phyloP scores from a whole-genome alignment of 73 alveolate species.

The Diophrys appendiculata region DNA sequence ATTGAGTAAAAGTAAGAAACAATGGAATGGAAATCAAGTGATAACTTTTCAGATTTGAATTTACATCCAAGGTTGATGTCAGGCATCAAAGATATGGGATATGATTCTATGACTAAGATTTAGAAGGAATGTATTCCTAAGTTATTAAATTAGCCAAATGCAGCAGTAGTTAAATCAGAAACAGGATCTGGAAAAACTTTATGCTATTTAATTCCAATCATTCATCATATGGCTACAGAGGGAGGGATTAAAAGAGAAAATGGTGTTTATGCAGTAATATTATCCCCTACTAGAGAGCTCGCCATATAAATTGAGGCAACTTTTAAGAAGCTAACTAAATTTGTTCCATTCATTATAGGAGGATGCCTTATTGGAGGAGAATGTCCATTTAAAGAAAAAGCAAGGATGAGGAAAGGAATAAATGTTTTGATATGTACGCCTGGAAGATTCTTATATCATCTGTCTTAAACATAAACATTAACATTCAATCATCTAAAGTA shows the following conservation, averaged over 20 bases:
- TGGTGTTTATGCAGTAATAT: slow-evolving; percentile 85
- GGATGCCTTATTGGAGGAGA: slow-evolving; percentile 95
- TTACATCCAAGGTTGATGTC: slow-evolving; percentile 69
- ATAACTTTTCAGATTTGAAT: slow-evolving; percentile 72
- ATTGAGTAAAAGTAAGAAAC: neutral
- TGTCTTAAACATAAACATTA: slow-evolving; percentile 75
- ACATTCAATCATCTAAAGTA: slow-evolving; percentile 69
- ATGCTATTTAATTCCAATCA: slow-evolving; percentile 89
- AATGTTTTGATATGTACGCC: slow-evolving; percentile 93
- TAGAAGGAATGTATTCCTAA: slow-evolving; percentile 89
- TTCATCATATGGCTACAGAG: slow-evolving; percentile 63
- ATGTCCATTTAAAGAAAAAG: slow-evolving; percentile 88
- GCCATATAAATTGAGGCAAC: slow-evolving; percentile 69
- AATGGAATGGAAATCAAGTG: slow-evolving; percentile 40
- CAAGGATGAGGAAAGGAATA: slow-evolving; percentile 94
- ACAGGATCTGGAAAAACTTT: slow-evolving; percentile 97
- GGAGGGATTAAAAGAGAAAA: slow-evolving; percentile 80
- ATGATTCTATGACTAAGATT: slow-evolving; percentile 85
- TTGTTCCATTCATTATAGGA: slow-evolving; percentile 59
- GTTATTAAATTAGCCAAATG: slow-evolving; percentile 68
- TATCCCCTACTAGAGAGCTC: slow-evolving; percentile 85
- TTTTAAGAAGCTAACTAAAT: slow-evolving; percentile 47
- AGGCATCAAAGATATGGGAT: slow-evolving; percentile 75
- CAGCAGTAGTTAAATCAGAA: slow-evolving; percentile 89
- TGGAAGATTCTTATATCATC: slow-evolving; percentile 94